These are phyloP conservation scores for Entomortierella lignicola DNA, from an alignment of 192 early-diverging fungal genomes.

Conservation along the genomic window DNA sequence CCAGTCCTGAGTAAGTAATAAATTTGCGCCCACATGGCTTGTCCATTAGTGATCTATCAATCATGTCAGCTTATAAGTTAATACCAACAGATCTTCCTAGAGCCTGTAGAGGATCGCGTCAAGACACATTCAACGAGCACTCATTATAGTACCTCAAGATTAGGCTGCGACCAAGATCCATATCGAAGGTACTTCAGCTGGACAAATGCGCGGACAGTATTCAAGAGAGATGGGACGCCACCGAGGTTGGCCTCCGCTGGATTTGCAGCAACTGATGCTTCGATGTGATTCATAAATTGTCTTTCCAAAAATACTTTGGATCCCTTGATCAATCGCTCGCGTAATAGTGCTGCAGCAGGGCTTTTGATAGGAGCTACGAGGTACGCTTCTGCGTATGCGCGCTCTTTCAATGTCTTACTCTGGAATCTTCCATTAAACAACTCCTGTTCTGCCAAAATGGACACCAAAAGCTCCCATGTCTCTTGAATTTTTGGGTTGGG, in stretches of 20 bases:
- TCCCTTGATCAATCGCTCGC: slow-evolving; percentile 51
- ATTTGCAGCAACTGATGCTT: slow-evolving; percentile 65
- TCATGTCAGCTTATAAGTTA: too few relatives aligned
- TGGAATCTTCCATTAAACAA: slow-evolving; percentile 47
- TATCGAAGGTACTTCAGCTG: slow-evolving; percentile 74
- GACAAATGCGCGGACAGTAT: slow-evolving; percentile 78
- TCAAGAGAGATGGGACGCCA: slow-evolving; percentile 81
- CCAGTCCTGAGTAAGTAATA: slow-evolving; percentile 87
- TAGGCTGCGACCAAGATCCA: slow-evolving; percentile 55
- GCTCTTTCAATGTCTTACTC: slow-evolving; percentile 55
- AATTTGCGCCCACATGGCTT: slow-evolving; percentile 90
- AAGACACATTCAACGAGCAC: too few relatives aligned
- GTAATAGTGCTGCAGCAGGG: slow-evolving; percentile 31
- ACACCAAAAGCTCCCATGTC: slow-evolving; percentile 57
- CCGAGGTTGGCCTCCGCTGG: slow-evolving; percentile 78
- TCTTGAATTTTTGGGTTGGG: slow-evolving; percentile 45
- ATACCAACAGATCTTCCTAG: too few relatives aligned
- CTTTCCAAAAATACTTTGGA: slow-evolving; percentile 66
- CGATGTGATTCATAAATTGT: slow-evolving; percentile 58
- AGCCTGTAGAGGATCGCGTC: background rate
- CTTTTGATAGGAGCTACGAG: slow-evolving; percentile 35
- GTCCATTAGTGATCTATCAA: slow-evolving; percentile 57
- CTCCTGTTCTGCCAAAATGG: slow-evolving; percentile 56
- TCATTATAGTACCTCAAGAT: slow-evolving; percentile 50
- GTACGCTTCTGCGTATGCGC: slow-evolving; percentile 54